Conservation (phyloP, 1,139 yeast species). For the Geotrichum fermentans region DNA sequence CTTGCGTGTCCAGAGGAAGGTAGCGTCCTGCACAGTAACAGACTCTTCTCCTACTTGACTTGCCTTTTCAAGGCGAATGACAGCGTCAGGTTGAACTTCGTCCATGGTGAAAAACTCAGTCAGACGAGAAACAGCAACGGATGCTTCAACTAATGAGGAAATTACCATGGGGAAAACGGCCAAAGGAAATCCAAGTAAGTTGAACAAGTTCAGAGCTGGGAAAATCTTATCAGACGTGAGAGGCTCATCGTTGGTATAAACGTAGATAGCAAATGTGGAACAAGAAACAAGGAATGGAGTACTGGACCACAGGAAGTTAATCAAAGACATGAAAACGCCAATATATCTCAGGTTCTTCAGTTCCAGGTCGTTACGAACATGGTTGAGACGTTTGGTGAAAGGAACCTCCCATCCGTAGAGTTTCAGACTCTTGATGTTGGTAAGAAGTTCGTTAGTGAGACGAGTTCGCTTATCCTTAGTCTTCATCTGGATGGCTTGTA, state of each 20-base stretch:
- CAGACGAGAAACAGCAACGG: constrained; percentile 57
- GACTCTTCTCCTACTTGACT: constrained; percentile 37
- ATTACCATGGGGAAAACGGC: constrained; percentile 46
- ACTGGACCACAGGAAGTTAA: constrained; percentile 57
- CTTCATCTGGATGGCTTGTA: constrained; percentile 60
- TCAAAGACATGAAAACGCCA: constrained; percentile 39
- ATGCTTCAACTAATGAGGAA: constrained; percentile 49
- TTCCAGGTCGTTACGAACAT: constrained; percentile 82
- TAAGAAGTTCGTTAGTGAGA: constrained; percentile 58
- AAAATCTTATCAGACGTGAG: constrained; percentile 69
- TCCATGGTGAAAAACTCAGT: constrained; percentile 48
- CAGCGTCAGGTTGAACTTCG: constrained; percentile 46
- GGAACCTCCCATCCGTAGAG: constrained; percentile 73
- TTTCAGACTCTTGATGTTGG: constrained; percentile 63
- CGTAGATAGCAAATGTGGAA: constrained; percentile 52
- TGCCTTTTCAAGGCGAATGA: constrained; percentile 31
- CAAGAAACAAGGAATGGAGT: constrained; percentile 65
- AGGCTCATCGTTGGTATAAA: constrained; percentile 41
- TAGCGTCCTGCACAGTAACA: constrained; percentile 43
- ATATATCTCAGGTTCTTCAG: constrained; percentile 62
- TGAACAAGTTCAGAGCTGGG: constrained; percentile 62
- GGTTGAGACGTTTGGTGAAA: constrained; percentile 46
- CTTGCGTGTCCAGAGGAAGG: constrained; percentile 46
- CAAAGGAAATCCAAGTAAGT: constrained; percentile 55
- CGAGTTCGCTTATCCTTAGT: constrained; percentile 61